Conservation (phyloP, 2,329 filamentous ascomycete species). For the Aureobasidium sp. region DNA sequence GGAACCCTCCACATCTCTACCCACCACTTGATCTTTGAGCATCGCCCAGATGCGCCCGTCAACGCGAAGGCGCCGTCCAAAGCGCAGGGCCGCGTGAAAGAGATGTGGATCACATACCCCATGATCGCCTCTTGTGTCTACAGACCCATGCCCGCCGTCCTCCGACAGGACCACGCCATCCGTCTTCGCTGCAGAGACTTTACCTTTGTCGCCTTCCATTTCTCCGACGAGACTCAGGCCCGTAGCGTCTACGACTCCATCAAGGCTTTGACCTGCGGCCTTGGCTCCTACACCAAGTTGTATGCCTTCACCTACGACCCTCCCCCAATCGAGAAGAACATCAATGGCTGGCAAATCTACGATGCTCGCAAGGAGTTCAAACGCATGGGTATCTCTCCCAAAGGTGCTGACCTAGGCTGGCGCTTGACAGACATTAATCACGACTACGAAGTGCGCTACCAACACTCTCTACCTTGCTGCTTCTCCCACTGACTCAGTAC, state of each 20-base stretch:
- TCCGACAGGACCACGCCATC: conserved; percentile 69
- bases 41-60: conserved; percentile 34
- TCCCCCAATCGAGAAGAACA: conserved; percentile 54
- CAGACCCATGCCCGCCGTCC: conserved; percentile 61
- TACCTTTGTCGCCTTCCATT: conserved; percentile 86
- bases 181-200: conserved; percentile 89
- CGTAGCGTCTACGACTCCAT: conserved; percentile 85
- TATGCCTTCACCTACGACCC: conserved; percentile 85
- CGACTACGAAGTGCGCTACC: conserved; percentile 57
- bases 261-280: conserved; percentile 67
- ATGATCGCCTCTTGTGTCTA: conserved; percentile 78
- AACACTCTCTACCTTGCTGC: background rate
- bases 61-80: conserved; percentile 20
- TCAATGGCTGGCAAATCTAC: conserved; percentile 82
- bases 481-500: background rate
- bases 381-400: conserved; percentile 77
- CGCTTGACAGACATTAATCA: conserved; percentile 82
- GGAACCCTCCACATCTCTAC: conserved; percentile 55
- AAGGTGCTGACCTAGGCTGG: conserved; percentile 71
- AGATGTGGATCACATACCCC: conserved; percentile 91
- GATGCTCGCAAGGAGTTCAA: conserved; percentile 78
- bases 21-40: conserved; percentile 58
- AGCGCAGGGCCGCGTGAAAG: conserved; percentile 44
- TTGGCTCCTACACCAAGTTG: conserved; percentile 77
- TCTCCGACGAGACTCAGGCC: conserved; percentile 63